A percentile compares a stretch with the other conserved stretches of the same genome.
Conservation (phyloP, 306 rosid genomes). For the Corylus avellana region DNA sequence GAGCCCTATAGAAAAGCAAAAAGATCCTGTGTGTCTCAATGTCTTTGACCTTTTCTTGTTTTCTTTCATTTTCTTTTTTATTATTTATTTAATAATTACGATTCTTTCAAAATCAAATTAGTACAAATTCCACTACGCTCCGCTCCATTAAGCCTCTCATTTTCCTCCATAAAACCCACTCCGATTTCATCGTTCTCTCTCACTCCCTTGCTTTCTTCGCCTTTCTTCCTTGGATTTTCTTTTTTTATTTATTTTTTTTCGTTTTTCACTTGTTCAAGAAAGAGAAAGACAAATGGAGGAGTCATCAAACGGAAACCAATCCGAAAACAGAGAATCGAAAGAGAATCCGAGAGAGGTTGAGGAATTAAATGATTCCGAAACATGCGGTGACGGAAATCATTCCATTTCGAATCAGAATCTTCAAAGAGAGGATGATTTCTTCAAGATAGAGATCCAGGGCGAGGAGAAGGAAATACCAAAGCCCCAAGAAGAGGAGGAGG, state of each 20-base stretch:
- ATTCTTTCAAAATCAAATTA: background rate
- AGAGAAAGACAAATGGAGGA: slow-evolving; percentile 24
- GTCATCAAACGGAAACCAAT: background rate
- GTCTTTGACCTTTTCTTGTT: slow-evolving; percentile 1
- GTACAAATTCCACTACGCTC: background rate
- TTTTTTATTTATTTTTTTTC: background rate
- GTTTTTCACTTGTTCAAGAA: background rate
- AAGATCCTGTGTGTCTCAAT: background rate
- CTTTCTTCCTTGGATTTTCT: background rate
- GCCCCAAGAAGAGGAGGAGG: background rate
- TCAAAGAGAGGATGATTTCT: background rate
- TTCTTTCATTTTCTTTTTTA: background rate
- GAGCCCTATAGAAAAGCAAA: background rate
- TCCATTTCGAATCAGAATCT: background rate
- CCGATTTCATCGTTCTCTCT: slow-evolving; percentile 11
- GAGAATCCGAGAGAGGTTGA: slow-evolving; percentile 16
- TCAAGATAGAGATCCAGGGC: background rate
- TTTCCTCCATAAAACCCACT: slow-evolving; percentile 10
- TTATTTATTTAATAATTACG: background rate
- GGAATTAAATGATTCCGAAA: background rate
- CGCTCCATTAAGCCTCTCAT: slow-evolving; percentile 13
- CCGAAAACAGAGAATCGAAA: slow-evolving; percentile 18
- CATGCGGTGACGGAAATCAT: background rate
- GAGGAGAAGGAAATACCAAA: background rate
- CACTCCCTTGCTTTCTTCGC: background rate